phyloP scores from a whole-genome alignment of 805 yeast genomes.

The Nakazawaea wickerhamii region DNA sequence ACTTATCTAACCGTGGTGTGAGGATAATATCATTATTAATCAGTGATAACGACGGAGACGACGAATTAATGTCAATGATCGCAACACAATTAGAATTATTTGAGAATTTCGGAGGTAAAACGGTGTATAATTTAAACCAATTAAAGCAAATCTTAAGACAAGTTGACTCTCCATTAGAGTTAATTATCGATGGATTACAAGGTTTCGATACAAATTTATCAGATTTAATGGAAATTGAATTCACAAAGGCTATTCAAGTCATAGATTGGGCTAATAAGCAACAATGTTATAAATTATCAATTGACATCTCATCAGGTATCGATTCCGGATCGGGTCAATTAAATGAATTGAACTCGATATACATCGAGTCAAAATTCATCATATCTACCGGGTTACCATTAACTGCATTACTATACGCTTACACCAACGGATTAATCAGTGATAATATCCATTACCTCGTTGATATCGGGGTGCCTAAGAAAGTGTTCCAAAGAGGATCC shows the following conservation, averaged over 20 bases:
- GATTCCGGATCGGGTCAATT: constrained; percentile 74
- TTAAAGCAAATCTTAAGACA: constrained; percentile 34
- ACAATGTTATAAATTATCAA: constrained; percentile 46
- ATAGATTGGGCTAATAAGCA: constrained; percentile 64
- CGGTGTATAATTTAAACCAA: constrained; percentile 33
- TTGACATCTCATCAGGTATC: constrained; percentile 79
- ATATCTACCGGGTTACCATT: constrained; percentile 72
- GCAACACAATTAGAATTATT: constrained; percentile 49
- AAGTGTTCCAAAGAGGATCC: constrained; percentile 39
- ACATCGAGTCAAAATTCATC: constrained; percentile 48
- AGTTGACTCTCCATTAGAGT: constrained; percentile 69
- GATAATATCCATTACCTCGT: constrained; percentile 55
- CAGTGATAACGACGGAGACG: constrained; percentile 30
- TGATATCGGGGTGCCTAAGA: constrained; percentile 67
- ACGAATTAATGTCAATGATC: constrained; percentile 28
- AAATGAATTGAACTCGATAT: constrained; percentile 22
- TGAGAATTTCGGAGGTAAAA: constrained; percentile 63
- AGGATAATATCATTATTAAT: constrained; percentile 52
- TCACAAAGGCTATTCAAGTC: constrained; percentile 34
- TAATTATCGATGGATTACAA: constrained; percentile 78
- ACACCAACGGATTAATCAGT: constrained; percentile 47
- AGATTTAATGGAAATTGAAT: constrained; percentile 46
- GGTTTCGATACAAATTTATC: constrained; percentile 70
- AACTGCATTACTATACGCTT: constrained; percentile 54
- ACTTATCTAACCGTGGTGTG: constrained; percentile 67